Evolutionary conservation across 2,329 filamentous ascomycete species (phyloP), one percentile per base, ranked within the genome.

Genomic region (Aspergillus sp.): DNA sequence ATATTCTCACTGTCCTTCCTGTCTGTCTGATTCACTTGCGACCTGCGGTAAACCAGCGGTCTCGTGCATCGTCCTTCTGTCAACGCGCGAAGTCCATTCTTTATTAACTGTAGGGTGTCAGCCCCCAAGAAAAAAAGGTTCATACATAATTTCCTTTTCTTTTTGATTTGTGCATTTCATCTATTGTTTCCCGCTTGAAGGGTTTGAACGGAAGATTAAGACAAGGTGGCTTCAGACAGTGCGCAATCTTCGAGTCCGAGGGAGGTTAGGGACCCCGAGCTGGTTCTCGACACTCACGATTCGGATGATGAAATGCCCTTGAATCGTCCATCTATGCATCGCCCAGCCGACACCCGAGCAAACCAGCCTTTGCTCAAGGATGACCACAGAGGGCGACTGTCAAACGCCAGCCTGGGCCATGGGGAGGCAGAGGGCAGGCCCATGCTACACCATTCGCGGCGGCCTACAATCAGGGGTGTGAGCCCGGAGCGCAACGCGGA

Each of bases 401-500:
- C 72, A 15, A 70, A 62, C 48, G 69, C 69, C 45, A 71, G 70
- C 43, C 65, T 69, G 28, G 69, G 67, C 15, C 63, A 67, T 54
- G 68, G 66, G 43, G 68, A 72, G 61, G 62, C 72, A 69, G 75
- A 76, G 70, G 65, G 69, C 67, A 70, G 72, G 67, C 70, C 74
- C 62, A 70, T 74, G 70, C 72, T 78, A 66, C 79, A 77, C 67
- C 77, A 76, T 63, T 75, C 81, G 47, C 82, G 86, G 58, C 81
- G 85, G 59, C 89, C 88, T 45, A 89, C 89, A 12, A 88, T 96
- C 78, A 87, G 90, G 70, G 92, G 91, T 72, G 84, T 87, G 69
- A 93, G 90, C 72, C 91, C 91, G n/a, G 84, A 87, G 61, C 80
- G 83, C 53, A 80, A 82, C 38, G 82, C 87, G 17, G 84, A 85